Percentiles rank a stretch among this genome's conserved stretches.
Conservation (phyloP, 1,284 basidiomycete genomes). For the Tremellales sp. region DNA sequence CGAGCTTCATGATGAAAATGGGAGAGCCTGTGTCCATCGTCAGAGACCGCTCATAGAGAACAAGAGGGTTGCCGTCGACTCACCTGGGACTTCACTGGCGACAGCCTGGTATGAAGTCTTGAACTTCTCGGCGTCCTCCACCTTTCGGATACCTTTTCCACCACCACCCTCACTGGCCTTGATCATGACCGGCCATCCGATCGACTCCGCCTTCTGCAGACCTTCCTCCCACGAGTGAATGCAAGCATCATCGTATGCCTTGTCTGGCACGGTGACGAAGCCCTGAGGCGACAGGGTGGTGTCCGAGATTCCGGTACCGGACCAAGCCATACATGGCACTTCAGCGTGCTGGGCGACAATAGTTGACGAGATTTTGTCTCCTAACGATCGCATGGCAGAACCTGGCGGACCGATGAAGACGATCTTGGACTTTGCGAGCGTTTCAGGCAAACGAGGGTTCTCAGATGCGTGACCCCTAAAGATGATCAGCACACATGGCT, state of each 20-base stretch:
- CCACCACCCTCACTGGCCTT: conserved; percentile 99
- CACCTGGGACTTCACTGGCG: conserved; percentile 92
- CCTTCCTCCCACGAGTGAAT: conserved; percentile 88
- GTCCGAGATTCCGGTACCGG: conserved; percentile 88
- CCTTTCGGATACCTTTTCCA: conserved; percentile 96
- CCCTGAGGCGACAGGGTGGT: conserved; percentile 82
- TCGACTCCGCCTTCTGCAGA: conserved; percentile 73
- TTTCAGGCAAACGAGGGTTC: conserved; percentile 96
- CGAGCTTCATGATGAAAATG: conserved; percentile 99
- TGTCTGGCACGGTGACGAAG: conserved; percentile 90
- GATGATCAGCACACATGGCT: conserved; percentile 1
- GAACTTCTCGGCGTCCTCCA: conserved; percentile 79
- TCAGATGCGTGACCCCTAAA: conserved; percentile 90
- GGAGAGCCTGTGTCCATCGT: conserved; percentile 70
- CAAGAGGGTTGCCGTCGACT: conserved; percentile 21
- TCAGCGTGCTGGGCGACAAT: conserved; percentile 96
- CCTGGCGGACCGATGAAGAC: conserved; percentile 99
- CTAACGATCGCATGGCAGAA: conserved; percentile 97
- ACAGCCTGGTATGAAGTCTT: conserved; percentile 93
- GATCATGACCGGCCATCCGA: conserved; percentile 99
- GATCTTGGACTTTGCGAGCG: conserved; percentile 87
- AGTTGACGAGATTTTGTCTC: conserved; percentile 99
- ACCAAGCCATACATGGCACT: conserved; percentile 99
- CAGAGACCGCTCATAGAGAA: background rate
- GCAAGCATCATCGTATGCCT: conserved; percentile 85